Conservation (phyloP, 2,329 filamentous ascomycete genomes). For the Didymella keratinophila region DNA sequence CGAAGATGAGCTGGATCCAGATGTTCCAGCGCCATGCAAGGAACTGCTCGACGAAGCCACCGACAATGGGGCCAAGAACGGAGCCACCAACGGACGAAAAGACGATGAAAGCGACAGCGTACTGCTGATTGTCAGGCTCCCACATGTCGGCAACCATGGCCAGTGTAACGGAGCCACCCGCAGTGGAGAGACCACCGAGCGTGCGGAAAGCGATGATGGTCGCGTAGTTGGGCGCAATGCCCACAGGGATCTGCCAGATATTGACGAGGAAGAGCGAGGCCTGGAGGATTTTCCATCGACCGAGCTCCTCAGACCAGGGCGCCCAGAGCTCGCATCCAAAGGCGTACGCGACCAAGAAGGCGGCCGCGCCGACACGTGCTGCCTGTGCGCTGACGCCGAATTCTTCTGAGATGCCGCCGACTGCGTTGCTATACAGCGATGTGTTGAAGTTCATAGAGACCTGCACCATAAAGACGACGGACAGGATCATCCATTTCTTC, state of each 20-base stretch:
- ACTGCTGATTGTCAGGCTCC: conserved; percentile 25
- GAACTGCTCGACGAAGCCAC: conserved; percentile 74
- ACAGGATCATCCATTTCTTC: conserved; percentile 64
- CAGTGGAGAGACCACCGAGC: conserved; percentile 58
- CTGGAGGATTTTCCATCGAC: conserved; percentile 78
- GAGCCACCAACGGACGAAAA: conserved; percentile 83
- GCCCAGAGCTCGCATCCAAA: conserved; percentile 91
- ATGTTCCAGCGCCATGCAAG: conserved; percentile 80
- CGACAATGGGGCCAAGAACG: conserved; percentile 78
- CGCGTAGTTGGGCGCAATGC: conserved; percentile 75
- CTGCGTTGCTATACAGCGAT: conserved; percentile 62
- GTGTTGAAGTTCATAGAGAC: conserved; percentile 68
- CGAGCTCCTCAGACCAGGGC: conserved; percentile 85
- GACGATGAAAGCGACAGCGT: conserved; percentile 60
- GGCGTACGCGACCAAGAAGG: conserved; percentile 81
- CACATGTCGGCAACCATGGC: conserved; percentile 72
- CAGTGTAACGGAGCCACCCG: conserved; percentile 70
- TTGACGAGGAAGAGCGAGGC: conserved; percentile 77
- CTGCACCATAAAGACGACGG: conserved; percentile 62
- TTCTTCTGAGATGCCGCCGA: conserved; percentile 63
- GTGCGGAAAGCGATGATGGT: conserved; percentile 70
- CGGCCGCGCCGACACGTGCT: conserved; percentile 75
- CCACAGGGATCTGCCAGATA: conserved; percentile 71
- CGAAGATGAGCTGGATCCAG: conserved; percentile 87
- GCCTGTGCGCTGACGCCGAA: conserved; percentile 73